Evolutionary conservation across 306 rosid genomes (phyloP), one percentile per base, ranked within the genome.

Genomic region (Begonia peltatifolia): DNA sequence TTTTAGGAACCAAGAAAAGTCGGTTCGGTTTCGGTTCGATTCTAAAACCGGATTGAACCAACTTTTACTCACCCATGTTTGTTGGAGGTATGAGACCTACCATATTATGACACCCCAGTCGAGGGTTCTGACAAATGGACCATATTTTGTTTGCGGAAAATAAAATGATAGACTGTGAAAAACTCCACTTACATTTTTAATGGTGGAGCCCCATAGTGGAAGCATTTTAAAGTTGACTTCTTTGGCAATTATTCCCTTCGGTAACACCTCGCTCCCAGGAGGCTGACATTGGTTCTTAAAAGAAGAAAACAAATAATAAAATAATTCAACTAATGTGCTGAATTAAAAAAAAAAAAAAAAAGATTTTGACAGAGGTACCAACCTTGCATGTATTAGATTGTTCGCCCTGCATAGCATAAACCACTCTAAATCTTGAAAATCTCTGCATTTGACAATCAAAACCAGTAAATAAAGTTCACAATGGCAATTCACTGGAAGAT

Each of bases 371-470:
- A 0, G 25, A 52, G 54, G 49, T 15, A 64, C 73, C 69, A 64
- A 88, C 96, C 96, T 73, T 57, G 84, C 97, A 88, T 3, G 55
- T 47, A 55, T 48, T 61, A 14, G 79, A 25, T 43, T 64, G 66
- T 18, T 58, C 46, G 44, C 64, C 57, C 4, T 60, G 71, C 50
- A 13, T 57, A n/a, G 69, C 23, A 75, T 70, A 57, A 60, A 59
- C 44, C 8, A 68, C 58, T 69, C 77, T 67, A 95, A 87, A 80
- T 70, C 84, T 76, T 17, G 76, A 64, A 20, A 82, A 60, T 68
- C 78, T 83, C 97, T 89, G 90, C 76, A 71, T 9, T 4, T 13
- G 41, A 18, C 12, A 47, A 11, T 65, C 10, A 54, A 14, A 43
- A 25, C 12, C 0, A 16, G 9, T 9, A 54, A 46, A 17, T 44